Percentiles rank a stretch among this genome's conserved stretches.
phyloP scores from a whole-genome alignment of 2,329 filamentous ascomycete species.

The Cercospora sp. region DNA sequence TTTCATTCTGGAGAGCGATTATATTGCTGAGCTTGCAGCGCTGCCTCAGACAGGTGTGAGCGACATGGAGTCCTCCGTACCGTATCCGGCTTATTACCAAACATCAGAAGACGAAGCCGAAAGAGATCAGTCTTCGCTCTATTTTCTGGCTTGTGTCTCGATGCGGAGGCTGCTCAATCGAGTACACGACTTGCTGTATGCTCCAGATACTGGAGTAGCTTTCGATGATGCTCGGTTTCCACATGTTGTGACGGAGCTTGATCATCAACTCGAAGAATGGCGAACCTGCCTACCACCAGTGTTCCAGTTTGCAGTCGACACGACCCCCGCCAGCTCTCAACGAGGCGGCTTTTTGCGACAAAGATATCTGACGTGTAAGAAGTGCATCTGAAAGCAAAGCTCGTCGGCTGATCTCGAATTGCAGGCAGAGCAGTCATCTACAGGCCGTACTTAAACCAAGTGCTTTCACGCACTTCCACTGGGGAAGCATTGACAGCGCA shows the following conservation, averaged over 20 bases:
- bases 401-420: background rate
- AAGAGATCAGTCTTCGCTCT: slow-evolving; percentile 17
- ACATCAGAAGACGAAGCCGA: slow-evolving; percentile 13
- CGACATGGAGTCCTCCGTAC: slow-evolving; percentile 19
- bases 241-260: slow-evolving; percentile 20
- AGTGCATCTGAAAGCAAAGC: no score
- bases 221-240: slow-evolving; percentile 22
- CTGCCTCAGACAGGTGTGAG: slow-evolving; percentile 18
- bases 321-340: background rate
- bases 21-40: slow-evolving; percentile 19
- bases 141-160: slow-evolving; percentile 21
- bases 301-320: slow-evolving; percentile 17
- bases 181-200: slow-evolving; percentile 20
- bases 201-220: slow-evolving; percentile 18
- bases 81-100: slow-evolving; percentile 14
- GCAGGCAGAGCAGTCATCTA: slow-evolving; percentile 19
- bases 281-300: slow-evolving; percentile 10
- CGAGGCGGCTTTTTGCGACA: slow-evolving; percentile 19
- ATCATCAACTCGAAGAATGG: slow-evolving; percentile 24
- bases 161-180: slow-evolving; percentile 22
- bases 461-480: slow-evolving; percentile 10
- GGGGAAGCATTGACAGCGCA: slow-evolving; percentile 8
- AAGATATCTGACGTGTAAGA: slow-evolving; percentile 17
- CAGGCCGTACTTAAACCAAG: slow-evolving; percentile 17
- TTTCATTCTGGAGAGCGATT: slow-evolving; percentile 19